Percentiles rank a stretch among this genome's conserved stretches.
Evolutionary conservation across 306 rosid species (phyloP).

Genomic region (Potentilla sterilis): DNA sequence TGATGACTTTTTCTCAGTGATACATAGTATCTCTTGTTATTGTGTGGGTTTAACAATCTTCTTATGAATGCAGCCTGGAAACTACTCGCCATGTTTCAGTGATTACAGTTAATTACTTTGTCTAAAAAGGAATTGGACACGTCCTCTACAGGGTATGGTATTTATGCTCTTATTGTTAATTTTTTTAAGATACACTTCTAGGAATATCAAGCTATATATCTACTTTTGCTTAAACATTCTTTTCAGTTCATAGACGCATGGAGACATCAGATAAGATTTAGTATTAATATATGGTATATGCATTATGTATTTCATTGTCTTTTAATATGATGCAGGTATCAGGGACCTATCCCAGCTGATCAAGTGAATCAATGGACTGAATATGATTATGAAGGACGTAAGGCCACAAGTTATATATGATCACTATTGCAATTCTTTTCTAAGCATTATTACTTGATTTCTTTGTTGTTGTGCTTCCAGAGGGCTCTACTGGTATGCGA

Average conservation of each 20-base stretch:
- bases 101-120: slow-evolving; percentile 20
- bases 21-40: neutral
- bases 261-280: neutral
- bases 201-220: neutral
- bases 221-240: neutral
- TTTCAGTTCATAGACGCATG: neutral
- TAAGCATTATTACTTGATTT: neutral
- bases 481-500: slow-evolving; percentile 17
- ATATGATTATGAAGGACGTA: slow-evolving; percentile 29
- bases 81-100: slow-evolving; percentile 35
- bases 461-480: neutral
- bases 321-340: slow-evolving; percentile 19
- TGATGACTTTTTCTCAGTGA: neutral
- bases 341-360: slow-evolving; percentile 27
- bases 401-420: neutral
- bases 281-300: neutral
- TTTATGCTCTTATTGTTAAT: neutral
- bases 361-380: slow-evolving; percentile 29
- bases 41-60: neutral
- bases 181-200: neutral
- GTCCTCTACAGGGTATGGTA: slow-evolving; percentile 26
- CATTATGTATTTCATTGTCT: neutral
- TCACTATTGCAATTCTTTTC: neutral
- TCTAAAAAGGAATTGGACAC: slow-evolving; percentile 30
- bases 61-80: slow-evolving; percentile 23